Evolutionary conservation across 768 basidiomycete species (phyloP), one percentile per base, ranked within the genome.

Genomic region (Candolleomyces aberdarensis): DNA sequence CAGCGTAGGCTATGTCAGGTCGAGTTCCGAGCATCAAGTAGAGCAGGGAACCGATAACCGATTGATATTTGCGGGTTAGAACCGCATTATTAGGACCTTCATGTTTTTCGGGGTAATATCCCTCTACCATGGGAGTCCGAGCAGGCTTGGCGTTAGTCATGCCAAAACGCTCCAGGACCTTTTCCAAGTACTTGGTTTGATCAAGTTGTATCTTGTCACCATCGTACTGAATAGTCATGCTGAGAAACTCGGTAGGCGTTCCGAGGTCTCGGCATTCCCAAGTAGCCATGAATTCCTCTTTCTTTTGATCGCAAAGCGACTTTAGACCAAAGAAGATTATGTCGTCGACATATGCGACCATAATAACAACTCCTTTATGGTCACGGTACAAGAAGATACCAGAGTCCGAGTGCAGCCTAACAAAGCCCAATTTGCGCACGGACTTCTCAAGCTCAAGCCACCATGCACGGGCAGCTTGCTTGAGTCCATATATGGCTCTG

Each of bases 241-340:
- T 19, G 0, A 68, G 52, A 32, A 70, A 66, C 50, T 70, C 65
- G 8, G 50, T 56, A 17, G 58, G 59, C 32, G 58, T 44, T 20
- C 67, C 68, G 20, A 66, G 54, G 49, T 69, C 64, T 15, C 49
- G 62, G 58, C 69, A 70, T 63, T 70, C 66, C 68, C 68, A 69
- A 59, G 60, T 62, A 9, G 56, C 56, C 56, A 66, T 64, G 47
- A 69, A 71, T 48, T 53, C 62, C 3, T 13, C 1, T 40, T 66
- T 66, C 41, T 58, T 63, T 62, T 55, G 5, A 32, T 13, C 19
- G n/a, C n/a, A n/a, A n/a, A 62, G 46, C 11, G 62, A 39, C 40
- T 39, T n/a, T 59, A 50, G 13, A 5, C 58, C 22, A 8, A 59
- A 51, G 48, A 59, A 59, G 47, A 63, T 60, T 41, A 63, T 55